Percentiles rank a stretch among this genome's conserved stretches.
phyloP scores from a whole-genome alignment of 1,139 yeast species.

The Diutina mesorugosa region DNA sequence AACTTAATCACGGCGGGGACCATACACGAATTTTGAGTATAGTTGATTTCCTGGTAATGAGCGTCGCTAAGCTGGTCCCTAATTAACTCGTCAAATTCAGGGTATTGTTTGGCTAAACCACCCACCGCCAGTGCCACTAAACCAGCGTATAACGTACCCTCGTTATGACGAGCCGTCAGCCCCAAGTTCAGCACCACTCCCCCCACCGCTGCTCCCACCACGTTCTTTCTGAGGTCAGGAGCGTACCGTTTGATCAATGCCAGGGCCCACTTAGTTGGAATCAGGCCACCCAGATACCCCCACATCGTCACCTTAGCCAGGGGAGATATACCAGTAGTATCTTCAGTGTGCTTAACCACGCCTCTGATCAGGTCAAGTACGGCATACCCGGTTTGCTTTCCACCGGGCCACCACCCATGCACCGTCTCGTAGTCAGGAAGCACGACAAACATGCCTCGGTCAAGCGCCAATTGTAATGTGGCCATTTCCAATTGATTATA shows the following conservation, averaged over 20 bases:
- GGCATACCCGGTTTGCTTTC: slow-evolving; percentile 16
- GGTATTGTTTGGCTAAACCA: background rate
- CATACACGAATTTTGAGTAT: background rate
- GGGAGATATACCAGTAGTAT: slow-evolving; percentile 13
- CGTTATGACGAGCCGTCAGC: background rate
- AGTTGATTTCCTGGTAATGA: background rate
- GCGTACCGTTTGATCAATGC: slow-evolving; percentile 19
- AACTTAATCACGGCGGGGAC: background rate
- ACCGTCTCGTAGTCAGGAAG: slow-evolving; percentile 23
- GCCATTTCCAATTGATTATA: slow-evolving; percentile 8
- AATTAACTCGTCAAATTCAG: background rate
- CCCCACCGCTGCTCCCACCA: slow-evolving; percentile 6
- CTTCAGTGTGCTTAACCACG: slow-evolving; percentile 9
- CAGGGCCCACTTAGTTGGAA: slow-evolving; percentile 26
- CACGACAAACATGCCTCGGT: slow-evolving; percentile 19
- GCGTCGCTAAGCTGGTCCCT: slow-evolving; percentile 5
- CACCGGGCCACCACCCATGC: slow-evolving; percentile 17
- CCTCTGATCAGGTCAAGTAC: slow-evolving; percentile 17
- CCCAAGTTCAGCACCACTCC: background rate
- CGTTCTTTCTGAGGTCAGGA: slow-evolving; percentile 13
- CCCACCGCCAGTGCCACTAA: background rate
- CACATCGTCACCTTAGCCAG: slow-evolving; percentile 16
- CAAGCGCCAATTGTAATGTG: slow-evolving; percentile 12
- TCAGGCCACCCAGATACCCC: slow-evolving; percentile 27
- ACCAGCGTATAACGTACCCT: background rate